These are phyloP conservation scores for Acanthochlamys bracteata DNA, from an alignment of 106 monocot species.

Conservation along the genomic window DNA sequence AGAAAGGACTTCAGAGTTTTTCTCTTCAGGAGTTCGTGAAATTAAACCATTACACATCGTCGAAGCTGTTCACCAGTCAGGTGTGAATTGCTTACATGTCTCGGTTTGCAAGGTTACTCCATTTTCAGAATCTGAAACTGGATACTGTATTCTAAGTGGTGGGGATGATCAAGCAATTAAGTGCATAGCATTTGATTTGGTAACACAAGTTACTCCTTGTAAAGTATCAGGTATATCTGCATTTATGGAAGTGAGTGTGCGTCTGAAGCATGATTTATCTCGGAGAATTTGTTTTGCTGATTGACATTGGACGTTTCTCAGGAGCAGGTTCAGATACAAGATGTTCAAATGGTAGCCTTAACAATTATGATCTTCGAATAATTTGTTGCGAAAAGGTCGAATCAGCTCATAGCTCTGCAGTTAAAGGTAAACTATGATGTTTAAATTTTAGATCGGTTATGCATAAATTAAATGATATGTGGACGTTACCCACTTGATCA, in stretches of 20 bases:
- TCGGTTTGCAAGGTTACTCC: constrained; percentile 19
- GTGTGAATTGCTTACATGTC: constrained; percentile 82
- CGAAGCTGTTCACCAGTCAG: constrained; percentile 77
- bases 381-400: constrained; percentile 27
- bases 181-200: constrained; percentile 35
- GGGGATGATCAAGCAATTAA: constrained; percentile 94
- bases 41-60: constrained; percentile 45
- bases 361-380: constrained; percentile 23
- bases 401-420: constrained; percentile 89
- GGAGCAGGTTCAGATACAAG: constrained; percentile 9
- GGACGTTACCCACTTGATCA: too few relatives aligned
- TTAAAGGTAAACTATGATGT: constrained; percentile 56
- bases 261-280: background rate
- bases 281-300: constrained; percentile 1
- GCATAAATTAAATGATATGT: too few relatives aligned
- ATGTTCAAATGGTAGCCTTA: constrained; percentile 8
- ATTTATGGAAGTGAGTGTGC: too few relatives aligned
- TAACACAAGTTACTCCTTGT: background rate
- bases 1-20: background rate
- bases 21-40: constrained; percentile 22
- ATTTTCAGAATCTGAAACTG: constrained; percentile 14
- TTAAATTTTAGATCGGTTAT: too few relatives aligned
- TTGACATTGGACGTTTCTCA: constrained; percentile 10
- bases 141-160: constrained; percentile 72
- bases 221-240: too few relatives aligned